phyloP scores from a whole-genome alignment of 768 basidiomycete genomes.

The Sporobolomyces phaffii region DNA sequence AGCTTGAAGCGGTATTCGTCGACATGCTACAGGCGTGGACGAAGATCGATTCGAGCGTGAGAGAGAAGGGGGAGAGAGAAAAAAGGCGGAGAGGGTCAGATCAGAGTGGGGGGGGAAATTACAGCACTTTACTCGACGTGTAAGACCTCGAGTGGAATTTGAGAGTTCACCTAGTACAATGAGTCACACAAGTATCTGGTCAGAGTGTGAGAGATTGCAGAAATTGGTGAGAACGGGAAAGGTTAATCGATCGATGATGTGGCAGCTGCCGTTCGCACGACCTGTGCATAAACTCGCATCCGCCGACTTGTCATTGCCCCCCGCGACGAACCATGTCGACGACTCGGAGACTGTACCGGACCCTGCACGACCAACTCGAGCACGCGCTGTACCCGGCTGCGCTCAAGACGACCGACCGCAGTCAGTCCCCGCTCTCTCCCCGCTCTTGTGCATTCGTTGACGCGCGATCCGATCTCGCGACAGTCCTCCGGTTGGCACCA shows the following conservation, averaged over 20 bases:
- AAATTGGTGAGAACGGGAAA: not conserved
- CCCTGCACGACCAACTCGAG: conserved; percentile 48
- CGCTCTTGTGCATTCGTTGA: not conserved
- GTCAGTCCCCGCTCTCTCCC: conserved; percentile 40
- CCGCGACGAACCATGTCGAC: not conserved
- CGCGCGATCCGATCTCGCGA: not conserved
- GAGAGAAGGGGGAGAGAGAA: not conserved
- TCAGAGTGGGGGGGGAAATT: no score
- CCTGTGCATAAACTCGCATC: not conserved
- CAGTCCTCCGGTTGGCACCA: conserved; percentile 47
- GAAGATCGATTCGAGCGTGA: not conserved
- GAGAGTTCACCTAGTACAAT: no score
- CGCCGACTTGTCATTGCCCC: not conserved
- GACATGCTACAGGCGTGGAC: not conserved
- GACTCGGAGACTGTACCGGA: conserved; percentile 14
- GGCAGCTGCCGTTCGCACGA: not conserved
- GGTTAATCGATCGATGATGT: not conserved
- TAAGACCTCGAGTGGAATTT: not conserved
- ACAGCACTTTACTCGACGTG: no score
- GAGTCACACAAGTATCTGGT: no score
- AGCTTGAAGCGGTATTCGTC: not conserved
- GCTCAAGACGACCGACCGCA: conserved; percentile 46
- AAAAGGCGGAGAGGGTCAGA: no score
- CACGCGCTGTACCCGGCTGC: conserved; percentile 45
- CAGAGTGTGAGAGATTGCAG: not conserved